Percentiles rank a stretch among this genome's conserved stretches.
phyloP scores from a whole-genome alignment of 108 stramenopile genomes.

The Bacterosira constricta region DNA sequence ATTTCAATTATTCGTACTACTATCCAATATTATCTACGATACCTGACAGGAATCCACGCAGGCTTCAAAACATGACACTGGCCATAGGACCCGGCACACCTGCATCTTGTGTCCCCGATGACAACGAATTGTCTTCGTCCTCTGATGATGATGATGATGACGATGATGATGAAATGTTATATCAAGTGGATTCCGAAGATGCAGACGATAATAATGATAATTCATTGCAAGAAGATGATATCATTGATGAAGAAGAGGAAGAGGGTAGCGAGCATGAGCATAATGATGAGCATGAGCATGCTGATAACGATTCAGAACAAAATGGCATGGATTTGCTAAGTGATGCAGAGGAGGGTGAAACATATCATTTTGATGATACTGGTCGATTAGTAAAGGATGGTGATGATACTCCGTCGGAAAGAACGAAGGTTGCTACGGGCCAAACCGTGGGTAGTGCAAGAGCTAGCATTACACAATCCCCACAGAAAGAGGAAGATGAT shows the following conservation, averaged over 20 bases:
- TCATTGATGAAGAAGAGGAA: constrained; percentile 21
- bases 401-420: no score
- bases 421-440: no score
- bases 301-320: not conserved
- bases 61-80: constrained; percentile 82
- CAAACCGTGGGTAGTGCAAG: no score
- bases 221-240: constrained; percentile 5
- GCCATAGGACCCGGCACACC: constrained; percentile 77
- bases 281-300: constrained; percentile 34
- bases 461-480: no score
- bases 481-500: not conserved
- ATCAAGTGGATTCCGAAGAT: no score
- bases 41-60: constrained; percentile 57
- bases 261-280: constrained; percentile 21
- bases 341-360: no score
- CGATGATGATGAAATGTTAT: constrained; percentile 7
- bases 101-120: constrained; percentile 45
- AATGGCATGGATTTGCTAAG: no score
- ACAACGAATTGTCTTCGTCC: not conserved
- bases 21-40: not conserved
- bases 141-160: constrained; percentile 23
- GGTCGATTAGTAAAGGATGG: no score
- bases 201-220: constrained; percentile 39
- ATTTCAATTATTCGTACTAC: not conserved
- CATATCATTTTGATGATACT: no score